A percentile compares a stretch with the other conserved stretches of the same genome.
These are phyloP conservation scores for Vitis hybrid DNA, from an alignment of 177 flowering plant genomes.

Conservation along the genomic window DNA sequence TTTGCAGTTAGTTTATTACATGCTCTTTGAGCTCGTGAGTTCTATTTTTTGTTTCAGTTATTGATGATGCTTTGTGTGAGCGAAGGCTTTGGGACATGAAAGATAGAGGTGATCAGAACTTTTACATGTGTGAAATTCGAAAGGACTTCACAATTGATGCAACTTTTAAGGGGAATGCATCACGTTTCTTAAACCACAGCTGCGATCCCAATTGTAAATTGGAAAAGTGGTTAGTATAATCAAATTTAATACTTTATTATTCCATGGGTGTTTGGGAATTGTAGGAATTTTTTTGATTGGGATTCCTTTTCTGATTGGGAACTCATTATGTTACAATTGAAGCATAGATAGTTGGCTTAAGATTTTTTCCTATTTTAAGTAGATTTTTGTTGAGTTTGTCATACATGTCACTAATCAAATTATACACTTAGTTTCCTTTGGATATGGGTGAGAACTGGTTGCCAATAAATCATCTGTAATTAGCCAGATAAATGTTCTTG, in stretches of 20 bases:
- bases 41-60: conserved; percentile 50
- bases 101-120: conserved; percentile 63
- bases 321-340: not conserved
- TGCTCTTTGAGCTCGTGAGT: too few species aligned
- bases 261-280: not conserved
- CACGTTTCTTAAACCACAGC: conserved; percentile 92
- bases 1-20: too few species aligned
- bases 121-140: conserved; percentile 96
- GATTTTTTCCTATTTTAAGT: not conserved
- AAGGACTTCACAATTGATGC: conserved; percentile 96
- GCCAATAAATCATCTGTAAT: too few species aligned
- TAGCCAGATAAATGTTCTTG: too few species aligned
- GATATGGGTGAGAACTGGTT: too few species aligned
- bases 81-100: conserved; percentile 97
- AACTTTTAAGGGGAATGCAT: conserved; percentile 83
- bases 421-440: too few species aligned
- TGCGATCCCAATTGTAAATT: conserved; percentile 90
- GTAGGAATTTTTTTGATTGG: not conserved
- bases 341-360: not conserved
- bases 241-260: not conserved
- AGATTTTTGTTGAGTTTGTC: too few species aligned
- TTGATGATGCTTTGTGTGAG: conserved; percentile 84
- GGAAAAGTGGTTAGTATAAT: conserved; percentile 81
- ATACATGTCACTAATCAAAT: too few species aligned
- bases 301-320: not conserved